A percentile compares a stretch with the other conserved stretches of the same genome.
Conservation (phyloP, 2,329 filamentous ascomycete genomes). For the Phyllosticta citrichinensis region DNA sequence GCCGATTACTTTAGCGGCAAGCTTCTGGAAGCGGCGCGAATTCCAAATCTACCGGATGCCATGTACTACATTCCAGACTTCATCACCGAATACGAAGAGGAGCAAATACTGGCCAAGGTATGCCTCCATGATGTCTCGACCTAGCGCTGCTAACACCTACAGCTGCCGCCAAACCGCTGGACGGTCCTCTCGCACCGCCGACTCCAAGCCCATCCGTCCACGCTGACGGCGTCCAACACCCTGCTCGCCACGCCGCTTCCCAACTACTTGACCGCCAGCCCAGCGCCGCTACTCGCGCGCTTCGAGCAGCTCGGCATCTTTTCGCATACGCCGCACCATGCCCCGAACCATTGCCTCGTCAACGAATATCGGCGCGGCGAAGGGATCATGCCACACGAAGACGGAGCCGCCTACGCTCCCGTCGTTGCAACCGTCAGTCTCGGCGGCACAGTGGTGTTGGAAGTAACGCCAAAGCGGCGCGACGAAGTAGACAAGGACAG, state of each 20-base stretch:
- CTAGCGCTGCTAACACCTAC: slow-evolving; percentile 18
- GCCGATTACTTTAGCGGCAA: background rate
- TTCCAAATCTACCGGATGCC: slow-evolving; percentile 48
- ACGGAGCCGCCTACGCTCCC: slow-evolving; percentile 76
- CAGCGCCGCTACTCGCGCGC: slow-evolving; percentile 53
- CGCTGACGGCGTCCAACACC: slow-evolving; percentile 63
- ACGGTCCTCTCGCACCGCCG: slow-evolving; percentile 79
- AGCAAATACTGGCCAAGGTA: slow-evolving; percentile 60
- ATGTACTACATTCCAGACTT: slow-evolving; percentile 86
- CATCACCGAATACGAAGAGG: slow-evolving; percentile 66
- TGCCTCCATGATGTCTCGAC: background rate
- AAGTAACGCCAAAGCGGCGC: slow-evolving; percentile 47
- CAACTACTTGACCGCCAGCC: slow-evolving; percentile 52
- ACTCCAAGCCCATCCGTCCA: slow-evolving; percentile 82
- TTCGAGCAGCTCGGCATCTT: slow-evolving; percentile 35
- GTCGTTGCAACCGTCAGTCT: slow-evolving; percentile 88
- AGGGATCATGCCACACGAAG: slow-evolving; percentile 97
- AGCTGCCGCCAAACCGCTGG: slow-evolving; percentile 55
- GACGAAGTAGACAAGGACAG: slow-evolving; percentile 33
- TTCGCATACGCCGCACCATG: slow-evolving; percentile 56
- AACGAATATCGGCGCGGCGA: slow-evolving; percentile 85
- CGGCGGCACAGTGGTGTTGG: slow-evolving; percentile 65
- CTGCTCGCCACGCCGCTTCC: slow-evolving; percentile 68
- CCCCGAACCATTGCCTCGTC: slow-evolving; percentile 83
- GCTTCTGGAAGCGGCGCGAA: slow-evolving; percentile 20